Base-by-base conservation (phyloP, 192 early-diverging fungal genomes). In the Rhizophagus prolifer region DNA sequence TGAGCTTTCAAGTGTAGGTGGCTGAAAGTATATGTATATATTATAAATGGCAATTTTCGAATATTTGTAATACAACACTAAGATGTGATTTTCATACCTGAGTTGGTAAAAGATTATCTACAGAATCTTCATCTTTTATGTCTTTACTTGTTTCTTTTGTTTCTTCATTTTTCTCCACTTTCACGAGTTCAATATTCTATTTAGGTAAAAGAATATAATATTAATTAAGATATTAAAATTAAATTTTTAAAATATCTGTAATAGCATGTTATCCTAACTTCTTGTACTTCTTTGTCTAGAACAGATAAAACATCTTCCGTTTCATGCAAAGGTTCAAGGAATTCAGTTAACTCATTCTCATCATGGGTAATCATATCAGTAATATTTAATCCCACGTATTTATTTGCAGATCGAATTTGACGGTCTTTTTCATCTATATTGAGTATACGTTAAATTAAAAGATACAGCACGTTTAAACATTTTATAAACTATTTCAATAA, bases 361-460 rank as follows among this genome's bases (percentile, higher is more conserved):
- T 85, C 81, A 36, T 77, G 78, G 12, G 81, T 28, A 9, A 85
- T 62, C 36, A 85, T 78, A 58, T 85, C 84, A 14, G 79, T 59
- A 74, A 83, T 82, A 62, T 80, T 83, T 69, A 85, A 78, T 30
- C 74, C 50, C 3, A 65, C 70, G 19, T 23, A n/a, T 38, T 68
- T 41, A 25, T 46, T 69, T 21, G 19, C 16, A 30, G 30, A 9
- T 44, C 36, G 44, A n/a, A n/a, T 23, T 73, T 67, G 34, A 38
- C 25, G 67, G 9, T 46, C 26, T 80, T 34, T 26, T 60, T 41
- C 38, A 12, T 44, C 79, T 47, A 61, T 47, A 61, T 34, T 36
- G 8, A 41, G 9, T 10, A 2, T 2, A 44, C 8, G 30, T 65
- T 30, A 30, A 13, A 34, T 65, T 19, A 13, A 31, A 38, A 38